A percentile compares a stretch with the other conserved stretches of the same genome.
Conservation (phyloP, 148 eudicot species). For the Agrostemma githago region DNA sequence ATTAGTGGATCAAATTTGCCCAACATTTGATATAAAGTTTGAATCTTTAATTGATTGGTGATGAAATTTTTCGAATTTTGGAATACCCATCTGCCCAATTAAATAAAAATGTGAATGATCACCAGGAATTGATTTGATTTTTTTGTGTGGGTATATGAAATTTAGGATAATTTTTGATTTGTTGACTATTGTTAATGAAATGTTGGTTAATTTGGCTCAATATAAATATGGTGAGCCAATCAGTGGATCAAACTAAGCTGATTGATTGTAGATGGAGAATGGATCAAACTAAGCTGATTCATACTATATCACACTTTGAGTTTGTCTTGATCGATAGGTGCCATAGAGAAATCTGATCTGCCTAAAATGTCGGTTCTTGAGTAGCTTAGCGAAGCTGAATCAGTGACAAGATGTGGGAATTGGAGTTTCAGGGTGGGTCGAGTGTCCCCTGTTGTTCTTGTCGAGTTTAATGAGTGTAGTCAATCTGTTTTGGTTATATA, state of each 20-base stretch:
- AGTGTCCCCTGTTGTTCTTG: neutral
- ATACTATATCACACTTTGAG: neutral
- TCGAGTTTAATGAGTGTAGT: neutral
- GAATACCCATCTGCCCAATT: neutral
- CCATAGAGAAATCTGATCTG: neutral
- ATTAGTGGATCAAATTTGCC: neutral
- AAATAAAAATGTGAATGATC: neutral
- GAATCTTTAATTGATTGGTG: slow-evolving; percentile 8
- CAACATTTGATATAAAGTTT: neutral
- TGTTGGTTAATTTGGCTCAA: too few species aligned
- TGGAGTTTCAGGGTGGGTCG: neutral
- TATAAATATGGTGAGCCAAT: too few species aligned
- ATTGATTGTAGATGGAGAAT: too few species aligned
- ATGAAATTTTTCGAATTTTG: neutral
- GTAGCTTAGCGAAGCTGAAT: neutral
- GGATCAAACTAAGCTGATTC: neutral
- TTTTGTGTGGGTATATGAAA: neutral
- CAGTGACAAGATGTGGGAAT: neutral
- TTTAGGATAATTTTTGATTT: neutral
- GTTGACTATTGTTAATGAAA: too few species aligned
- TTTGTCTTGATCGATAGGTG: neutral
- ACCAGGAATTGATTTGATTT: neutral
- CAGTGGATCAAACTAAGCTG: neutral
- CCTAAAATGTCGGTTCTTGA: neutral
- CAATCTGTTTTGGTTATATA: neutral